A percentile compares a stretch with the other conserved stretches of the same genome.
Conservation (phyloP, 108 stramenopile species). For the Cyclotella cryptica region DNA sequence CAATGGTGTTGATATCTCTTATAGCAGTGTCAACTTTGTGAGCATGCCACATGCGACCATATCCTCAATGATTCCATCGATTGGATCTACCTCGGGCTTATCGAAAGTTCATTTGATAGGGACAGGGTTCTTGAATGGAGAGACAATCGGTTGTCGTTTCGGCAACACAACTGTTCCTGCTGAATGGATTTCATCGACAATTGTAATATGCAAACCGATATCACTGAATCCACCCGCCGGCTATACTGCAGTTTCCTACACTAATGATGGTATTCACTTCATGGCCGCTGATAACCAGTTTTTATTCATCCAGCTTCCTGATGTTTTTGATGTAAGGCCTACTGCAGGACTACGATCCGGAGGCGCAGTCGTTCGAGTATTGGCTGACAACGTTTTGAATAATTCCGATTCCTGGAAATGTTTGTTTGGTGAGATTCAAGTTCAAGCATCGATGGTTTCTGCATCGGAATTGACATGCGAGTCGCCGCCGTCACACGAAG, state of each 20-base stretch:
- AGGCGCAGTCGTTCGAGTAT: slow-evolving; percentile 7
- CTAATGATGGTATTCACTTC: slow-evolving; percentile 41
- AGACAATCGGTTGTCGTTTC: slow-evolving; percentile 33
- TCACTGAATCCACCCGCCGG: slow-evolving; percentile 20
- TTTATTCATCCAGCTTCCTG: slow-evolving; percentile 13
- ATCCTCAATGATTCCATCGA: slow-evolving; percentile 25
- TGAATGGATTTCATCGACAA: slow-evolving; percentile 13
- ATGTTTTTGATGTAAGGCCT: slow-evolving; percentile 12
- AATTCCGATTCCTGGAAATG: slow-evolving; percentile 29
- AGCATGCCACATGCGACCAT: slow-evolving; percentile 34
- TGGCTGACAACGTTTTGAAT: slow-evolving; percentile 16
- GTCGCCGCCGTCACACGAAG: slow-evolving; percentile 21
- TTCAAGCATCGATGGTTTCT: slow-evolving; percentile 19
- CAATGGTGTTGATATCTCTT: slow-evolving; percentile 47
- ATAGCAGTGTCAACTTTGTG: slow-evolving; percentile 16
- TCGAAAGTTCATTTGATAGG: slow-evolving; percentile 32
- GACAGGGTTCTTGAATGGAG: slow-evolving; percentile 23
- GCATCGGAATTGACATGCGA: slow-evolving; percentile 23
- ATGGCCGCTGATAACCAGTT: slow-evolving; percentile 15
- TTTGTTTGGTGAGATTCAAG: slow-evolving; percentile 15
- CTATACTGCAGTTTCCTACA: slow-evolving; percentile 26
- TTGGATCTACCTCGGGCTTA: slow-evolving; percentile 17
- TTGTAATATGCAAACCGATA: slow-evolving; percentile 27
- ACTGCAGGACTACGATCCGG: slow-evolving; percentile 4
- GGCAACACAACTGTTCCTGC: slow-evolving; percentile 32